A percentile compares a stretch with the other conserved stretches of the same genome.
Conservation (phyloP, 2,329 filamentous ascomycete genomes). For the Davidsoniella neocaledoniae region DNA sequence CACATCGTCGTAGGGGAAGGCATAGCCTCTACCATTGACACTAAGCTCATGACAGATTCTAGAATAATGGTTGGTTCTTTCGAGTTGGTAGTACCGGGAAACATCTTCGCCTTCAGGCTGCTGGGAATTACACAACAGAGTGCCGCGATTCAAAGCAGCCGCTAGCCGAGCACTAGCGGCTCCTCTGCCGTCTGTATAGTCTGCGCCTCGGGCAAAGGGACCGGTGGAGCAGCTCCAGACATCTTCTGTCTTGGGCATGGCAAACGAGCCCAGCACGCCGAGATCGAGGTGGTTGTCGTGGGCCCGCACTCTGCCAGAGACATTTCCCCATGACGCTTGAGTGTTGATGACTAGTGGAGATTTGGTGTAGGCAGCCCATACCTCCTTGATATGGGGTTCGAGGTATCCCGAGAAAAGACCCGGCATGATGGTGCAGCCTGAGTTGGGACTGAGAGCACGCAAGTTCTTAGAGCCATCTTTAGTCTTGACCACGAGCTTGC, state of each 20-base stretch:
- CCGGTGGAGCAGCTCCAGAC: constrained; percentile 39
- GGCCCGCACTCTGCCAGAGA: constrained; percentile 26
- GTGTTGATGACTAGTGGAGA: constrained; percentile 34
- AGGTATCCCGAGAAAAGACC: constrained; percentile 34
- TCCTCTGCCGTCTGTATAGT: constrained; percentile 30
- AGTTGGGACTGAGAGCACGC: constrained; percentile 37
- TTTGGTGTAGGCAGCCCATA: constrained; percentile 32
- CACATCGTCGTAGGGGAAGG: constrained; percentile 58
- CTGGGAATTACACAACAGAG: constrained; percentile 35
- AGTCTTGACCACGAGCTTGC: constrained; percentile 30
- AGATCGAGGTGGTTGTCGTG: constrained; percentile 19
- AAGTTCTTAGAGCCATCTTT: constrained; percentile 23
- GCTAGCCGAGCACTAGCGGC: constrained; percentile 57
- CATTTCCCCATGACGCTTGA: constrained; percentile 33
- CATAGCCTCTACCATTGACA: constrained; percentile 45
- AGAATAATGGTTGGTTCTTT: constrained; percentile 48
- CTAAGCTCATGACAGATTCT: constrained; percentile 46
- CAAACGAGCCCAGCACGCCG: constrained; percentile 23
- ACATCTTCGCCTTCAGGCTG: constrained; percentile 36
- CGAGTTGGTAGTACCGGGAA: constrained; percentile 34
- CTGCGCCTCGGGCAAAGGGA: constrained; percentile 32
- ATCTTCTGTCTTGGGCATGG: constrained; percentile 29
- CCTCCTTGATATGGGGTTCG: constrained; percentile 30
- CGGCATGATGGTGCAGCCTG: constrained; percentile 27
- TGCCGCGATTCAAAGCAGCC: constrained; percentile 60